Evolutionary conservation across 805 yeast species (phyloP), one percentile per base, ranked within the genome.

Genomic region (Grigorovia humatica): DNA sequence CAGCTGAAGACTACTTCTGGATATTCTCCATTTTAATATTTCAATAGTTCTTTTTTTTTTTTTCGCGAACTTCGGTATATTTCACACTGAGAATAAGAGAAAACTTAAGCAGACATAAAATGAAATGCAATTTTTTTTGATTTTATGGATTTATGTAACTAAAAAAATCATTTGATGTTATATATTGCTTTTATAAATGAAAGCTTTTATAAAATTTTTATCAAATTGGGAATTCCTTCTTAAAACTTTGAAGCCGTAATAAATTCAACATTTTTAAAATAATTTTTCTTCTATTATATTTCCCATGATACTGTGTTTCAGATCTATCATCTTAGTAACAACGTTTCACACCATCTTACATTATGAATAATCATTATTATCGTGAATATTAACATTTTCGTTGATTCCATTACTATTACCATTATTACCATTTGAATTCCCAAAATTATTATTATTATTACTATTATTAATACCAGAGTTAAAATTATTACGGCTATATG

Each of bases 401-500:
- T 9, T 20, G 15, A 7, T 42, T 5, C 13, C 11, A 42, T 18
- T 18, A 42, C 18, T 42, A 43, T 20, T 43, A 20, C 30, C 30
- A 43, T 42, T 42, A 42, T 42, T 42, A 4, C 19, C 27, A 23
- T 23, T 23, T 23, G 27, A 18, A 42, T 42, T 18, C 17, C 23
- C 23, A 43, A 6, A 19, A 43, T 43, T 8, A 5, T 19, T 19
- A 6, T 19, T 17, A 12, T 12, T 12, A 30, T 29, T 3, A 29
- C 18, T 38, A n/a, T 29, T 17, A 4, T 38, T 38, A 44, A n/a
- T 44, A 15, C 47, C 15, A 29, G 12, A 15, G 20, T 18, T n/a
- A 44, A n/a, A 18, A 29, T 44, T 44, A 29, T 44, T 44, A n/a
- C 32, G 38, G 29, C 29, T 44, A 44, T 44, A 44, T n/a, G 47